Evolutionary conservation across 805 yeast genomes (phyloP), one percentile per base, ranked within the genome.

Genomic region (Kodamaea laetipori): DNA sequence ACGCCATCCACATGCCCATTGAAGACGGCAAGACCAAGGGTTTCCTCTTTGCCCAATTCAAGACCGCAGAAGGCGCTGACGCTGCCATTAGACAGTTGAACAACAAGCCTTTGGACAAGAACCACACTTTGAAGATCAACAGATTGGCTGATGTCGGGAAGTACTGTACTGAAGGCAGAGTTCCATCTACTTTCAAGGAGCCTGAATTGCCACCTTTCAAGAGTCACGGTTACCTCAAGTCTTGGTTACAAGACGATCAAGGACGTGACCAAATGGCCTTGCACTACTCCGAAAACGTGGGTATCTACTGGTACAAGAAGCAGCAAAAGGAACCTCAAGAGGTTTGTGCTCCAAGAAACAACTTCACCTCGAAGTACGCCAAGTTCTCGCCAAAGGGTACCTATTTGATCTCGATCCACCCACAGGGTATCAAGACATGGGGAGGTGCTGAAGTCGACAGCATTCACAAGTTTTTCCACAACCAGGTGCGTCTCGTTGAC

Each of bases 391-490:
- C 97, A 60, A 82, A 82, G 68, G 99, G 99, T 66, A 82, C 92
- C 9, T 90, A 81, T 60, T 67, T 92, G 51, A 81, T 87, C 55
- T 84, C 97, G 1, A 76, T 90, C 56, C 97, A 92, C 68, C 89
- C 89, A 40, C 95, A 88, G 68, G 98, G 98, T 75, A 82, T 90
- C 45, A 95, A 89, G 64, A 79, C 92, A 19, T 94, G 97, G 95
- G 99, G 98, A 61, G 97, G 98, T 49, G 78, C 79, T 43, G 74
- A 78, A 37, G 89, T 89, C 61, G 80, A 77, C 50, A 77, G 86
- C 56, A 72, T 89, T 55, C 80, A 77, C 56, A 83, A 89, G 67
- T 89, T 86, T 61, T 76, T 82, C 48, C 99, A 94, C 63, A 90
- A 88, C 46, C 88, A 88, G 59, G 97, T 90, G 37, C 80, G 94